Percentiles rank a stretch among this genome's conserved stretches.
Evolutionary conservation across 352 stramenopile genomes (phyloP).

Genomic region (Phytophthora cryptogea): DNA sequence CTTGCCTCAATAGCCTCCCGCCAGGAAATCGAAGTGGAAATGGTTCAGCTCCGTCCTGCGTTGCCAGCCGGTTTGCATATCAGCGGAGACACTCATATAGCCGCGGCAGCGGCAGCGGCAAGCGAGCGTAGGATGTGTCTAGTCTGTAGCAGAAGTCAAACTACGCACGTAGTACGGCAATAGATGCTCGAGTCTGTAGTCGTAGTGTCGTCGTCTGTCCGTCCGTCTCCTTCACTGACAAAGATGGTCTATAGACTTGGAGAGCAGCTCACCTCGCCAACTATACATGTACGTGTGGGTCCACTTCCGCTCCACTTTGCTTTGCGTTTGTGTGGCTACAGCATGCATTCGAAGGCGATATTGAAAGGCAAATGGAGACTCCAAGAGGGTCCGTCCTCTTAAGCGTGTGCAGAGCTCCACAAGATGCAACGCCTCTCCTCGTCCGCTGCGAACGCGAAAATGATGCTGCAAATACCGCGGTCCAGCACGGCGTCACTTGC

Average conservation of each 20-base stretch:
- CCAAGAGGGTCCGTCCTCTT: conserved; percentile 1
- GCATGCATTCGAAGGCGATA: conserved; percentile 1
- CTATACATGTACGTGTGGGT: no score
- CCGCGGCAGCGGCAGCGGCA: conserved; percentile 3
- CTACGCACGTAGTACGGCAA: no score
- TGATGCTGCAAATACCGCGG: conserved; percentile 26
- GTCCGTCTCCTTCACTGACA: no score
- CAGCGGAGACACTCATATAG: conserved; percentile 12
- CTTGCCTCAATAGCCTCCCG: conserved; percentile 11
- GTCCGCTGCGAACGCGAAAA: conserved; percentile 34
- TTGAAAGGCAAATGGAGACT: neutral
- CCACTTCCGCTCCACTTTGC: conserved; percentile 6
- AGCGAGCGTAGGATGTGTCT: neutral
- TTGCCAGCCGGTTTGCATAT: conserved; percentile 22
- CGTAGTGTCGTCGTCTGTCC: no score
- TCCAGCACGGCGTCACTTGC: conserved; percentile 28
- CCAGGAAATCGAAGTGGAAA: conserved; percentile 31
- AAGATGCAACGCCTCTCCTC: conserved; percentile 30
- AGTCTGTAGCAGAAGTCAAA: no score
- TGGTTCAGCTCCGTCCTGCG: conserved; percentile 29
- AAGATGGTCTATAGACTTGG: no score
- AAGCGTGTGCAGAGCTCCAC: conserved; percentile 26
- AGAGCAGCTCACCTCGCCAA: no score
- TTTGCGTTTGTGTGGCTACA: conserved; percentile 14
- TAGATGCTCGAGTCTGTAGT: no score